These are phyloP conservation scores for Hordeum pubiflorum DNA, from an alignment of 202 grass and related monocot genomes.

Conservation along the genomic window DNA sequence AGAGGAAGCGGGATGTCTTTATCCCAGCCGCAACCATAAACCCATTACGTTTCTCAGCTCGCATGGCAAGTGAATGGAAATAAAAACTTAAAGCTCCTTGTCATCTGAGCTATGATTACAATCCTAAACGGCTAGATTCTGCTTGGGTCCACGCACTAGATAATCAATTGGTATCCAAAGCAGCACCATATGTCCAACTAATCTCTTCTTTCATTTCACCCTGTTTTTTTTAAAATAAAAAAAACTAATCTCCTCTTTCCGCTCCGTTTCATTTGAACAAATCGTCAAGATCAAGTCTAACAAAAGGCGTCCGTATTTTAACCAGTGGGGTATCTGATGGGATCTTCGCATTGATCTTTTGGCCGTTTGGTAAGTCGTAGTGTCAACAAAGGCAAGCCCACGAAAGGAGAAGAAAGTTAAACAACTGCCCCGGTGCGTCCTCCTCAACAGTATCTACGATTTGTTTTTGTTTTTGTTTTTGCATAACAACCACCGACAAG, in stretches of 20 bases:
- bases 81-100: not conserved
- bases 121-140: not conserved
- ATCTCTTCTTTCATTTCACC: not conserved
- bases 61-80: not conserved
- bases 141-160: not conserved
- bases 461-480: not conserved
- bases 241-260: not conserved
- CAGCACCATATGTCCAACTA: not conserved
- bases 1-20: too few relatives aligned
- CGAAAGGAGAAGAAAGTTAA: not conserved
- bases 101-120: not conserved
- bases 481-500: not conserved
- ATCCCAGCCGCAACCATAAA: not conserved
- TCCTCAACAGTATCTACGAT: not conserved
- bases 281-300: constrained; percentile 7
- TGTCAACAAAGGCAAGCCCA: not conserved
- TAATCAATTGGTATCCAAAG: not conserved
- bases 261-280: constrained; percentile 8
- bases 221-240: not conserved
- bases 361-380: not conserved
- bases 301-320: constrained; percentile 3
- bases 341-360: not conserved
- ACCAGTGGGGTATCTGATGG: not conserved
- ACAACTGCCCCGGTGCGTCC: not conserved
- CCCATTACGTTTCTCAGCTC: not conserved